Evolutionary conservation across 345 rosid species (phyloP).

Genomic region (Hibiscus mutabilis): DNA sequence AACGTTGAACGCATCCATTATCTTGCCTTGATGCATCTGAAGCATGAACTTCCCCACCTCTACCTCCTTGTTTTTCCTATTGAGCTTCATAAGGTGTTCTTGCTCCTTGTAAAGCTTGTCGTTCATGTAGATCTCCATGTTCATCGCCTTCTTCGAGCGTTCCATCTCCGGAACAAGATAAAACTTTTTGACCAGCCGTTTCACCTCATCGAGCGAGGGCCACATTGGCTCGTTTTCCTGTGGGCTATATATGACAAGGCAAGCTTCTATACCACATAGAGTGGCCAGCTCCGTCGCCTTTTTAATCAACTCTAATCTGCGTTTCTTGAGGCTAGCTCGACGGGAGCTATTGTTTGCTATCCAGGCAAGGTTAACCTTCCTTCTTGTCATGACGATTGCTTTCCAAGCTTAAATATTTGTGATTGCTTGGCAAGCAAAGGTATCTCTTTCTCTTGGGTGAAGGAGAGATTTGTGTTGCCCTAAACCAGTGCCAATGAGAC

Average conservation of each 20-base stretch:
- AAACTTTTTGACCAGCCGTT: conserved; percentile 15
- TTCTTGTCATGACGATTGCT: conserved; percentile 33
- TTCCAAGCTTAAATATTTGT: no score
- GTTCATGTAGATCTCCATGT: conserved; percentile 26
- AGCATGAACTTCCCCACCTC: conserved; percentile 19
- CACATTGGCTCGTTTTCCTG: conserved; percentile 32
- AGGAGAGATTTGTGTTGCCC: no score
- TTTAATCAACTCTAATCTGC: conserved; percentile 32
- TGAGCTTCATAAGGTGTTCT: conserved; percentile 15
- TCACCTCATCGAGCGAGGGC: conserved; percentile 23
- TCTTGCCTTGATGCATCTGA: conserved; percentile 10
- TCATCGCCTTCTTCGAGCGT: conserved; percentile 23
- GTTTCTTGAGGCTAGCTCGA: conserved; percentile 42
- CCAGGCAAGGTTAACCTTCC: conserved; percentile 38
- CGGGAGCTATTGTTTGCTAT: conserved; percentile 31
- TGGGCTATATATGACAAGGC: conserved; percentile 29
- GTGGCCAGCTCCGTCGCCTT: conserved; percentile 40
- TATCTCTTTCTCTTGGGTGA: no score
- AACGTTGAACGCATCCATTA: background rate
- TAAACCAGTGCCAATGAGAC: no score
- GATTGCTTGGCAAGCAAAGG: background rate
- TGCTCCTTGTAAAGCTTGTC: conserved; percentile 21
- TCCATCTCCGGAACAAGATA: conserved; percentile 23
- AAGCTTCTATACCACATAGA: conserved; percentile 33
- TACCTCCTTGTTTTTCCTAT: conserved; percentile 12